A percentile compares a stretch with the other conserved stretches of the same genome.
Evolutionary conservation across 2,329 filamentous ascomycete species (phyloP).

Genomic region (Didymella sp.): DNA sequence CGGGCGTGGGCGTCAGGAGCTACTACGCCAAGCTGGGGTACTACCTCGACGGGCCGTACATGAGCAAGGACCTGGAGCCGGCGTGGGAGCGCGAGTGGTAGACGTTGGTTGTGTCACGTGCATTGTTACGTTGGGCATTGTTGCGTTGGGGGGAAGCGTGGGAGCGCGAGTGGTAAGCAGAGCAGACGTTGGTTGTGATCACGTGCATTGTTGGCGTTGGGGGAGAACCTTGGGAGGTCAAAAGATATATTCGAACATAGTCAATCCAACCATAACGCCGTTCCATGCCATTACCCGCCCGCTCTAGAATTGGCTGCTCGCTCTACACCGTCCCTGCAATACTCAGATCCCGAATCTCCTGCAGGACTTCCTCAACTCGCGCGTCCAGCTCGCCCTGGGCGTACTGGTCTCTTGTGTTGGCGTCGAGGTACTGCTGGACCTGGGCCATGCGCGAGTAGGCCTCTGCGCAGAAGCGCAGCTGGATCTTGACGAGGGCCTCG

Average conservation of each 20-base stretch:
- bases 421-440: conserved; percentile 97
- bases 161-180: conserved; percentile 33
- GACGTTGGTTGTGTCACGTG: too few species aligned
- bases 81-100: conserved; percentile 44
- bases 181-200: background rate
- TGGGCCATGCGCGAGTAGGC: conserved; percentile 98
- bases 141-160: background rate
- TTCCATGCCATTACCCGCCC: background rate
- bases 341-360: conserved; percentile 95
- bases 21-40: conserved; percentile 96
- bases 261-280: conserved; percentile 10
- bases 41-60: conserved; percentile 87
- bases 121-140: too few species aligned
- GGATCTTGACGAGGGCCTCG: conserved; percentile 98
- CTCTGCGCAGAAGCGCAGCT: conserved; percentile 95
- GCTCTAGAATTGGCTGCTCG: background rate
- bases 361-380: conserved; percentile 91
- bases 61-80: conserved; percentile 48
- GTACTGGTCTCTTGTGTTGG: conserved; percentile 94
- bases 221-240: background rate
- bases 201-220: too few species aligned
- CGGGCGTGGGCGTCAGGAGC: conserved; percentile 93
- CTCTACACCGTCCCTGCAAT: conserved; percentile 75
- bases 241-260: background rate
- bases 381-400: conserved; percentile 90